phyloP scores from a whole-genome alignment of 108 stramenopile species.

The Skeletonema menzelii region DNA sequence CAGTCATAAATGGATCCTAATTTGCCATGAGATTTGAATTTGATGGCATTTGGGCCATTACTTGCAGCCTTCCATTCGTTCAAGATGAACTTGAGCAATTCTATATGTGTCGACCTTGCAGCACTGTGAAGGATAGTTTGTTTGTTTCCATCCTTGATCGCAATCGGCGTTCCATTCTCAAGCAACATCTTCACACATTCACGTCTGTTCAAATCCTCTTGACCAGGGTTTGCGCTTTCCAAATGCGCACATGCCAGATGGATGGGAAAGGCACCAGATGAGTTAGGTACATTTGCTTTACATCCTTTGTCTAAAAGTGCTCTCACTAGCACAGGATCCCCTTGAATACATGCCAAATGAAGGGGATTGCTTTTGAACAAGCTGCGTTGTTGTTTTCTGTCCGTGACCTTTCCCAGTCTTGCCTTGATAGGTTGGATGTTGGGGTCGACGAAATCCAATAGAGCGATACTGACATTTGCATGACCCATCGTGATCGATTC shows the following conservation, averaged over 20 bases:
- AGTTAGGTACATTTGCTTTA: constrained; percentile 70
- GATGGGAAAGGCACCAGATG: constrained; percentile 67
- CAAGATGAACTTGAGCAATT: constrained; percentile 52
- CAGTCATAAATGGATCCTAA: constrained; percentile 47
- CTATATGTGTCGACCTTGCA: constrained; percentile 69
- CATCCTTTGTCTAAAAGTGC: constrained; percentile 55
- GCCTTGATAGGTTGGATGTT: constrained; percentile 46
- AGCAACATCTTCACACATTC: constrained; percentile 60
- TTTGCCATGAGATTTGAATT: constrained; percentile 35
- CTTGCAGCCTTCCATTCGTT: constrained; percentile 40
- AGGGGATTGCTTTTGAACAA: constrained; percentile 62
- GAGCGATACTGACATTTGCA: constrained; percentile 46
- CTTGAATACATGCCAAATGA: constrained; percentile 73
- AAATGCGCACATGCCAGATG: constrained; percentile 68
- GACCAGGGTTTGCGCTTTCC: constrained; percentile 10
- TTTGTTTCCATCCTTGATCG: constrained; percentile 83
- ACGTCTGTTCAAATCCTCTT: constrained; percentile 55
- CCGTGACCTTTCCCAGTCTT: constrained; percentile 43
- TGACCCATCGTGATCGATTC: constrained; percentile 59
- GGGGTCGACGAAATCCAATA: constrained; percentile 68
- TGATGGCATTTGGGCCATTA: constrained; percentile 17
- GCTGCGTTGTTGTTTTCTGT: constrained; percentile 37
- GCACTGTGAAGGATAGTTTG: constrained; percentile 80
- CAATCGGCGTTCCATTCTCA: constrained; percentile 52
- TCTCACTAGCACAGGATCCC: constrained; percentile 48